Evolutionary conservation across 2,329 filamentous ascomycete species (phyloP), one percentile per base, ranked within the genome.

Genomic region (Pseudopyrenochaeta lycopersici): DNA sequence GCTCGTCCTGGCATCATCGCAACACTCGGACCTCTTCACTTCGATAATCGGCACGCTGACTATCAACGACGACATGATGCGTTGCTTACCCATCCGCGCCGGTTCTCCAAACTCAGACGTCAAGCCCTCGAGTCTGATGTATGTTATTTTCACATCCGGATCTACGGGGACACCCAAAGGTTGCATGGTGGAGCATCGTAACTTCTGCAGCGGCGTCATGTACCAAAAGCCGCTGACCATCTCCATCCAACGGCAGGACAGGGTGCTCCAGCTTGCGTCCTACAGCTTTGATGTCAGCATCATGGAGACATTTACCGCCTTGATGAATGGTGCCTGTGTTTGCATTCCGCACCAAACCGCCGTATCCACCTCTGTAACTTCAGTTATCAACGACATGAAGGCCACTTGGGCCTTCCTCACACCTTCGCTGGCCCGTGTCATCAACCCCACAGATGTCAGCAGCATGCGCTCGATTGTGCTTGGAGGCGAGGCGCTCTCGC

Each of bases 111-210:
- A 4, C 23, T 9, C 4, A 27, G 23, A 27, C 23, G 23, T 27
- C 9, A 4, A 4, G 4, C 9, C 23, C 9, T 27, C 9, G 9
- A 27, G 4, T 27, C 11, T 11, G 4, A 85, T 86, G 0, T 88
- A 85, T 61, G 77, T 87, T 7, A 80, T 89, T 4, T 85, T 88
- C 56, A 83, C 81, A 0, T 80, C 79, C 17, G 64, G 67, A 12
- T 64, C 75, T 9, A 68, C 61, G 14, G 61, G 63, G 45, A 79
- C 78, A 45, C 82, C 84, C 0, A 84, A 85, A 49, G 86, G 84
- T 2, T 82, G 86, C 12, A 83, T 87, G 5, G 38, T 56, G 0
- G n/a, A 36, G 41, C 20, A 15, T 6, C 18, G 36, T 14, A 17
- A 18, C 20, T 17, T 12, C 21, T 46, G 3, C 46, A 52, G 36